phyloP scores from a whole-genome alignment of 2,329 filamentous ascomycete species.

The Xylaria sp. region DNA sequence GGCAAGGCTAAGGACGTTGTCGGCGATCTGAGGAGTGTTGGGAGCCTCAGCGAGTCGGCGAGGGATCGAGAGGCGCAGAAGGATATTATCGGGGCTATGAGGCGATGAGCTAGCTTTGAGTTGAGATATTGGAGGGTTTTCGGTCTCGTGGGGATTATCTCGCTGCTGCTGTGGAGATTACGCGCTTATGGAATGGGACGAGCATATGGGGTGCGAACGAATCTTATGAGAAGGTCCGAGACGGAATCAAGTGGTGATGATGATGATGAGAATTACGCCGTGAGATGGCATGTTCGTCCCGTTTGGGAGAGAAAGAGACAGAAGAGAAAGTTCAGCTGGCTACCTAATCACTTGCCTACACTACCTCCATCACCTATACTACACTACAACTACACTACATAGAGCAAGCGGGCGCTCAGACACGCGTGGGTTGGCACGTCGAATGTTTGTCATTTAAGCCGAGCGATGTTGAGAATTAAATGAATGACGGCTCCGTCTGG shows the following conservation, averaged over 20 bases:
- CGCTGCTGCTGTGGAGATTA: neutral
- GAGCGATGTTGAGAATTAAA: neutral
- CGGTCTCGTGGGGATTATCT: neutral
- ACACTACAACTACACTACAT: neutral
- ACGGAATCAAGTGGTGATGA: neutral
- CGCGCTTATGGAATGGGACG: neutral
- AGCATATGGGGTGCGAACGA: too few species aligned
- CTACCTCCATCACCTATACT: neutral
- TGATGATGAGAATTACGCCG: neutral
- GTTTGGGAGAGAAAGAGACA: neutral
- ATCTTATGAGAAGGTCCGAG: neutral
- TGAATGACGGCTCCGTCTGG: neutral
- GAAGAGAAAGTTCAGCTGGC: neutral
- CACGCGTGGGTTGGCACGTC: neutral
- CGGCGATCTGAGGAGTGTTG: conserved; percentile 89
- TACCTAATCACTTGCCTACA: neutral
- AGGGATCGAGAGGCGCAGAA: conserved; percentile 85
- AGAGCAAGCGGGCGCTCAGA: conserved; percentile 15
- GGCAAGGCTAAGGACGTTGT: conserved; percentile 99
- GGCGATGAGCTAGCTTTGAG: conserved; percentile 31
- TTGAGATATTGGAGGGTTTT: neutral
- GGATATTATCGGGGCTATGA: conserved; percentile 80
- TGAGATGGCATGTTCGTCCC: neutral
- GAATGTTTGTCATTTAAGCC: neutral
- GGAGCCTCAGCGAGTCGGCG: conserved; percentile 84